Percentiles rank a stretch among this genome's conserved stretches.
These are phyloP conservation scores for Kodamaea fungicola DNA, from an alignment of 1,139 yeast species.

Conservation along the genomic window DNA sequence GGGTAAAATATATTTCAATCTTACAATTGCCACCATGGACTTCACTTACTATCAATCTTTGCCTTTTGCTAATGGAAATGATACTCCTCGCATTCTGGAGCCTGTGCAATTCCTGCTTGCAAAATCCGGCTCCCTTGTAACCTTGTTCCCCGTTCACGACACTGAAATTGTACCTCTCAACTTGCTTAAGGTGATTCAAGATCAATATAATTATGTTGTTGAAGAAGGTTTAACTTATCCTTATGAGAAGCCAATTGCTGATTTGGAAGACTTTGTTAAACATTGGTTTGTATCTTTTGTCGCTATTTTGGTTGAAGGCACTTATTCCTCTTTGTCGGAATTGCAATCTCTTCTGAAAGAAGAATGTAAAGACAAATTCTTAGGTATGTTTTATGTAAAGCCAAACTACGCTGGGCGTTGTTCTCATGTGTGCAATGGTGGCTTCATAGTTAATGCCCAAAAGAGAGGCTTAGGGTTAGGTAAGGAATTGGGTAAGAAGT, in stretches of 20 bases:
- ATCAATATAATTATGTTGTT: conserved; percentile 43
- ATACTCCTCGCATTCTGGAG: conserved; percentile 21
- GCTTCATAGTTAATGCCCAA: conserved; percentile 58
- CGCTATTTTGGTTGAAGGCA: conserved; percentile 44
- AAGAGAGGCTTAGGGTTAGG: conserved; percentile 65
- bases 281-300: conserved; percentile 47
- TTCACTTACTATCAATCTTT: conserved; percentile 16
- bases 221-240: conserved; percentile 55
- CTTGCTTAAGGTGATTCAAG: conserved; percentile 29
- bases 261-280: conserved; percentile 29
- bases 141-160: conserved; percentile 33
- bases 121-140: conserved; percentile 28
- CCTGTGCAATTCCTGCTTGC: conserved; percentile 26
- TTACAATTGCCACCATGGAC: conserved; percentile 1
- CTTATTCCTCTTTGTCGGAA: conserved; percentile 13
- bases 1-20: not conserved
- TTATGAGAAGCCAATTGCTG: conserved; percentile 20
- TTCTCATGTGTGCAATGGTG: conserved; percentile 78
- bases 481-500: conserved; percentile 54
- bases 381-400: conserved; percentile 72
- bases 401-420: conserved; percentile 79
- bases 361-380: conserved; percentile 43
- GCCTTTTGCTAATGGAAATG: conserved; percentile 32
- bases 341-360: conserved; percentile 11
- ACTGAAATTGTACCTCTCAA: conserved; percentile 29